A percentile compares a stretch with the other conserved stretches of the same genome.
These are phyloP conservation scores for Ambrosia artemisiifolia DNA, from an alignment of 129 eudicot species.

Conservation along the genomic window DNA sequence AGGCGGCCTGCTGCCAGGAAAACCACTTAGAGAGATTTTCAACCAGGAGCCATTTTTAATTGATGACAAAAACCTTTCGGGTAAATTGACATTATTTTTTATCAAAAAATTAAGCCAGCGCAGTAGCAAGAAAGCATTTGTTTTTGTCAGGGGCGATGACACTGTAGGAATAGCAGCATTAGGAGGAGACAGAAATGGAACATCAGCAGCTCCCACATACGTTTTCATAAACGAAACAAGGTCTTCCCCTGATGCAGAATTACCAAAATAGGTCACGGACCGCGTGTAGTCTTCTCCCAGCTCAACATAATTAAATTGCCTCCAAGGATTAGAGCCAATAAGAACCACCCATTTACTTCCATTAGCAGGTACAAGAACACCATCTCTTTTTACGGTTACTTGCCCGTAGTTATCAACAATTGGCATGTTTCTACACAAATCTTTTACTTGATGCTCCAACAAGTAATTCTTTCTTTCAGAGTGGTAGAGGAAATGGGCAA, in stretches of 20 bases:
- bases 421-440: constrained; percentile 34
- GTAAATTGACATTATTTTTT: background rate
- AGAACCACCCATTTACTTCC: constrained; percentile 58
- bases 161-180: constrained; percentile 38
- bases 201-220: constrained; percentile 39
- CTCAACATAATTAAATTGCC: constrained; percentile 40
- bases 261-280: constrained; percentile 19
- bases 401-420: constrained; percentile 45
- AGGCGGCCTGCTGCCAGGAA: constrained; percentile 40
- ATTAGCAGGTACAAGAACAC: constrained; percentile 52
- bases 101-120: constrained; percentile 37
- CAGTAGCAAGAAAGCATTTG: constrained; percentile 39
- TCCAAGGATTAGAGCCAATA: constrained; percentile 53
- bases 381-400: constrained; percentile 10
- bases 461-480: constrained; percentile 17
- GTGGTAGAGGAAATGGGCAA: constrained; percentile 43
- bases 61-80: constrained; percentile 29
- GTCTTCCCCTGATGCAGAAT: constrained; percentile 2
- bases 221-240: constrained; percentile 27
- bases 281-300: constrained; percentile 43
- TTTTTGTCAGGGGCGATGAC: constrained; percentile 31
- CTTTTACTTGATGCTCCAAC: background rate
- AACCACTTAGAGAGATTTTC: constrained; percentile 33
- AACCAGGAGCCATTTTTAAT: constrained; percentile 55
- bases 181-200: constrained; percentile 46